Conservation (phyloP, 2,329 filamentous ascomycete species). For the Beauveria sp. region DNA sequence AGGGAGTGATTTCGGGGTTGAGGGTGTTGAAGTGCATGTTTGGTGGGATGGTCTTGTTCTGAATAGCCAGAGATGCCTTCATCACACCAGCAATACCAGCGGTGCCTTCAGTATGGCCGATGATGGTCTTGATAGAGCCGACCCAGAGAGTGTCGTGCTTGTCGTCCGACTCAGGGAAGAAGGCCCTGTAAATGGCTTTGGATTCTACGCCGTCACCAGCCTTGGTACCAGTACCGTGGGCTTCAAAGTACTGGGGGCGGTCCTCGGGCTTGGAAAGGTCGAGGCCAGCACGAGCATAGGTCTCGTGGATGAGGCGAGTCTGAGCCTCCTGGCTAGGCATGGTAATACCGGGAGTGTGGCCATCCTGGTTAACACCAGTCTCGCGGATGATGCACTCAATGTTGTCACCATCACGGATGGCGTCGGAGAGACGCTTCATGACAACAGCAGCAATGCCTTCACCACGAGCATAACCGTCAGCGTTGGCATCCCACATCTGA, state of each 20-base stretch:
- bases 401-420: slow-evolving; percentile 43
- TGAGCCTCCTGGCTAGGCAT: slow-evolving; percentile 42
- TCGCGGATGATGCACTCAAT: slow-evolving; percentile 41
- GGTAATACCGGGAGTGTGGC: slow-evolving; percentile 46
- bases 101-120: slow-evolving; percentile 41
- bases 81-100: slow-evolving; percentile 40
- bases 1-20: slow-evolving; percentile 32
- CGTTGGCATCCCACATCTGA: slow-evolving; percentile 34
- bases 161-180: slow-evolving; percentile 22
- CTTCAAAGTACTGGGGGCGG: slow-evolving; percentile 36
- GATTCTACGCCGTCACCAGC: slow-evolving; percentile 45
- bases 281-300: slow-evolving; percentile 31
- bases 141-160: slow-evolving; percentile 22
- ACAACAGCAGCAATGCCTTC: slow-evolving; percentile 42
- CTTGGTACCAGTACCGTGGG: slow-evolving; percentile 24
- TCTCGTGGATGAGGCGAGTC: slow-evolving; percentile 28
- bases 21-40: slow-evolving; percentile 40
- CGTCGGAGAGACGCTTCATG: slow-evolving; percentile 37
- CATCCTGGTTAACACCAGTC: slow-evolving; percentile 45
- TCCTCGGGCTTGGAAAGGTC: slow-evolving; percentile 21
- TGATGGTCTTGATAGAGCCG: slow-evolving; percentile 39
- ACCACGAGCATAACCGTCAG: slow-evolving; percentile 44
- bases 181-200: slow-evolving; percentile 35
- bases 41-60: slow-evolving; percentile 36
- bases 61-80: slow-evolving; percentile 39